phyloP scores from a whole-genome alignment of 2,329 filamentous ascomycete genomes.

The Lasiodiplodia hormozganensis region DNA sequence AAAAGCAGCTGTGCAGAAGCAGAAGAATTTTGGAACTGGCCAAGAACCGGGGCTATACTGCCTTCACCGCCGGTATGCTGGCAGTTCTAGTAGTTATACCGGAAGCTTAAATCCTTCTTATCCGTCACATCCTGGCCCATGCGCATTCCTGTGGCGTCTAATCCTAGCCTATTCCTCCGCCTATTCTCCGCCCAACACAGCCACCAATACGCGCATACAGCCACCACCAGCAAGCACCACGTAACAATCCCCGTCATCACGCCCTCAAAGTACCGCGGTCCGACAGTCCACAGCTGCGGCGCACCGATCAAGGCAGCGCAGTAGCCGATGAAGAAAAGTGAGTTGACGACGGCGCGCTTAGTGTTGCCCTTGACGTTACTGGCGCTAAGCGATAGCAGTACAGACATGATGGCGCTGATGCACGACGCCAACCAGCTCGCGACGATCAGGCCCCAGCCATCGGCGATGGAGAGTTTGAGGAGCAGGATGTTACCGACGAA shows the following conservation, averaged over 20 bases:
- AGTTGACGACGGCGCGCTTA: slow-evolving; percentile 55
- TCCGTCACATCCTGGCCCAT: slow-evolving; percentile 45
- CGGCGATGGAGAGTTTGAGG: slow-evolving; percentile 48
- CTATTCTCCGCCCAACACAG: slow-evolving; percentile 48
- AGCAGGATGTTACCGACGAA: slow-evolving; percentile 55
- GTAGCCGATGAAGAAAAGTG: slow-evolving; percentile 60
- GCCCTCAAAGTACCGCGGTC: slow-evolving; percentile 55
- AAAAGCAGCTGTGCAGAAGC: too few relatives aligned
- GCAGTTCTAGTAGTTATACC: slow-evolving; percentile 38
- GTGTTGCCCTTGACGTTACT: slow-evolving; percentile 62
- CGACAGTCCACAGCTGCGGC: slow-evolving; percentile 58
- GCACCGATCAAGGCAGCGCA: slow-evolving; percentile 55
- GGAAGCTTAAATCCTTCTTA: slow-evolving; percentile 44
- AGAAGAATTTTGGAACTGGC: too few relatives aligned
- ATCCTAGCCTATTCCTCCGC: slow-evolving; percentile 33
- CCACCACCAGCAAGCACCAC: slow-evolving; percentile 51
- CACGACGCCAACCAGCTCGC: slow-evolving; percentile 57
- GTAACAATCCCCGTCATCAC: slow-evolving; percentile 55
- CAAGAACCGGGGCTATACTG: too few relatives aligned
- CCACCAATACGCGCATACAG: slow-evolving; percentile 42
- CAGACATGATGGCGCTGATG: slow-evolving; percentile 52
- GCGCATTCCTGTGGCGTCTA: slow-evolving; percentile 35
- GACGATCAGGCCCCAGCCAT: slow-evolving; percentile 57
- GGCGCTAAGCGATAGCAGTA: slow-evolving; percentile 53
- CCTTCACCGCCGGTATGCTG: too few relatives aligned